These are phyloP conservation scores for Tolypocladium inflatum DNA, from an alignment of 2,329 filamentous ascomycete species.

Conservation along the genomic window DNA sequence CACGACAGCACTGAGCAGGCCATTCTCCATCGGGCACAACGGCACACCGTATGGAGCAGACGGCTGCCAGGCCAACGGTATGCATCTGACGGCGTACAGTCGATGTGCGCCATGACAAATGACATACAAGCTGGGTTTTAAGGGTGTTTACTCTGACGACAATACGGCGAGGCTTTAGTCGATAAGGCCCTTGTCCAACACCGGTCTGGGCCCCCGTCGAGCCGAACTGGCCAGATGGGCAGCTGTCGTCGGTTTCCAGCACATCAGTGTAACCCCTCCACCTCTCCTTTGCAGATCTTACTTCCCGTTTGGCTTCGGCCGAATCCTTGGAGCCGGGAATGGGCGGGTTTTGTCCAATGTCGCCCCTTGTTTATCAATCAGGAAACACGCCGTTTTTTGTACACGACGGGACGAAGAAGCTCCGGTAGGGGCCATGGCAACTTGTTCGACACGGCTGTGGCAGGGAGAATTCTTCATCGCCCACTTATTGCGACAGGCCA, in stretches of 20 bases:
- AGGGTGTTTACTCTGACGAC: neutral
- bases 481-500: neutral
- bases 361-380: neutral
- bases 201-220: neutral
- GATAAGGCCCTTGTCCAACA: neutral
- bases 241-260: neutral
- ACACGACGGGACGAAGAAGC: neutral
- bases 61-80: neutral
- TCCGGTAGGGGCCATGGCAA: neutral
- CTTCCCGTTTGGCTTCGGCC: neutral
- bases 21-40: neutral
- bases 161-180: neutral
- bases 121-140: neutral
- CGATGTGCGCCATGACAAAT: neutral
- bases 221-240: neutral
- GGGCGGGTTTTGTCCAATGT: neutral
- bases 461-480: neutral
- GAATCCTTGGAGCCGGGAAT: neutral
- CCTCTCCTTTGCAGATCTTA: neutral
- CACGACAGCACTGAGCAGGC: neutral
- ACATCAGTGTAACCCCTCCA: neutral
- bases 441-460: neutral
- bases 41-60: neutral
- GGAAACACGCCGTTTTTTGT: neutral
- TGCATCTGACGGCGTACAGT: neutral